These are phyloP conservation scores for Leucogyrophana mollusca DNA, from an alignment of 768 basidiomycete species.

Conservation along the genomic window DNA sequence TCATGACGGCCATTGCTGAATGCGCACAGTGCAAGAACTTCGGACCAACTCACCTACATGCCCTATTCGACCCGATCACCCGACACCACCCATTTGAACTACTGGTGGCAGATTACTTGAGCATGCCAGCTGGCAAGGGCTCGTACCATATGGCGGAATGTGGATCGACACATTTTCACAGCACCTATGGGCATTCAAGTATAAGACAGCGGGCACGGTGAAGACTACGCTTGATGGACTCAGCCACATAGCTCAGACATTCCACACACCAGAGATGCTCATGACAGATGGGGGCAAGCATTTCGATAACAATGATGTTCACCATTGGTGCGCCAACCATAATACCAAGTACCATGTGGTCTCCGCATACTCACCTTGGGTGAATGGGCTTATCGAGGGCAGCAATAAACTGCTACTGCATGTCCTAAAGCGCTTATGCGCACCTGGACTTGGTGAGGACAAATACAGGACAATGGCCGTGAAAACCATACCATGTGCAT, in stretches of 20 bases:
- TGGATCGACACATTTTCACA: constrained; percentile 17
- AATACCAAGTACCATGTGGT: constrained; percentile 16
- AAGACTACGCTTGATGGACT: constrained; percentile 23
- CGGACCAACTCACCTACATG: constrained; percentile 27
- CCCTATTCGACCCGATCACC: constrained; percentile 35
- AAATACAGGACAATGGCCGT: constrained; percentile 10
- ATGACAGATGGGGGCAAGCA: constrained; percentile 36
- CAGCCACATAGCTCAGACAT: constrained; percentile 19
- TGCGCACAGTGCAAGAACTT: constrained; percentile 30
- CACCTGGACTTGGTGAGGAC: constrained; percentile 29
- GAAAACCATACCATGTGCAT: constrained; percentile 18
- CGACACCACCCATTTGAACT: constrained; percentile 36
- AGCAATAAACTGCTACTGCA: constrained; percentile 30
- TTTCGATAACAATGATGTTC: constrained; percentile 32
- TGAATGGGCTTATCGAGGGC: constrained; percentile 34
- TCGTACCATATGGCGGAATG: constrained; percentile 14
- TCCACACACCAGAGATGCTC: constrained; percentile 24
- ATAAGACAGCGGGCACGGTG: constrained; percentile 16
- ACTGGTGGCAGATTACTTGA: constrained; percentile 29
- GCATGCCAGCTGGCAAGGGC: constrained; percentile 24
- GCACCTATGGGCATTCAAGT: constrained; percentile 21
- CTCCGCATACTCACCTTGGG: constrained; percentile 38
- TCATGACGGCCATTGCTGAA: constrained; percentile 10
- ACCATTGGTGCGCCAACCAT: constrained; percentile 18
- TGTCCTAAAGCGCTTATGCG: constrained; percentile 27